Base-by-base conservation (phyloP, 495 filamentous ascomycete species). In the Peziza echinospora region DNA sequence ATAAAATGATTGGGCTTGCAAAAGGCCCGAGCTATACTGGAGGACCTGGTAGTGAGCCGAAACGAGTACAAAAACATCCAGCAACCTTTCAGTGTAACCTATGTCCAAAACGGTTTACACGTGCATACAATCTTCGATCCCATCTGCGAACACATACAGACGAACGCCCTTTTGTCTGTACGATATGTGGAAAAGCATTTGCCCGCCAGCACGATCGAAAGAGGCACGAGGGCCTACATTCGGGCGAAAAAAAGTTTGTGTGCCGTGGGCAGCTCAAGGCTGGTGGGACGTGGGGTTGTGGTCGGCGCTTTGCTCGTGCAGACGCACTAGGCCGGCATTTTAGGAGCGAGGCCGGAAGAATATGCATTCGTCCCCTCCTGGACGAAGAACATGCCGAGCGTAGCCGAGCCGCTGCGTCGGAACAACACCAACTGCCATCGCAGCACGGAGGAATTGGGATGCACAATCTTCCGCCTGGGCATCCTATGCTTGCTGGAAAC, bases 271-370 rank as follows among this genome's bases (percentile, higher is more conserved):
- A 84, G 45, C 73, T 97, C 9, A 82, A 84, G 48, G 69, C 72
- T n/a, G 77, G 75, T 24, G 75, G 75, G 5, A 73, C 76, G 47
- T 97, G 89, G 89, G 89, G 89, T 41, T 97, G 89, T 54, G 83
- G 83, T 10, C 77, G 89, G 23, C 71, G 85, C 8, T 97, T 97
- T 60, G 89, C 89, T 1, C 83, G 89, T 46, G 89, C 89, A 6
- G 89, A 97, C 62, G 89, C 91, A 2, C 67, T 97, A 2, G 89
- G 89, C 13, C 76, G 89, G n/a, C 89, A 97, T 62, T 97, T 97
- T 71, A 71, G 89, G 43, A 87, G 82, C 10, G 89, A 97, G 64
- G 91, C 89, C 2, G 89, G 89, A 8, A 74, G 89, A 5, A 81
- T 93, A 39, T 97, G 89, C 60, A 97, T 97, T 62, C 93, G 91